A percentile compares a stretch with the other conserved stretches of the same genome.
Evolutionary conservation across 768 basidiomycete species (phyloP).

Genomic region (Panaeolus papilionaceus): DNA sequence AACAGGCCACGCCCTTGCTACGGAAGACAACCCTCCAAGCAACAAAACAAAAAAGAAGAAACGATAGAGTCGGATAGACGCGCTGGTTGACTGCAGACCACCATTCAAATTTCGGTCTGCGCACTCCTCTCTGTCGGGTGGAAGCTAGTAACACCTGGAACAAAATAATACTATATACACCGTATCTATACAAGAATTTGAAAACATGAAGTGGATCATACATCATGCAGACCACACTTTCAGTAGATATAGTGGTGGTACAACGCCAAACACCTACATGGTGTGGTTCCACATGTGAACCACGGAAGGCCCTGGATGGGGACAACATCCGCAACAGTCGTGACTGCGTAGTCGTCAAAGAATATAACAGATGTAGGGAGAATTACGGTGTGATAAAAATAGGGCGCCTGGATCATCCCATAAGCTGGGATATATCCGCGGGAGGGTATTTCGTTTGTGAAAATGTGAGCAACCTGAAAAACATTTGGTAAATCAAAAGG

Average conservation of each 20-base stretch:
- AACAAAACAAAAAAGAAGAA: conserved; percentile 27
- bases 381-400: too few relatives aligned
- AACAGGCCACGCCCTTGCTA: conserved; percentile 71
- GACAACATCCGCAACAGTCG: too few relatives aligned
- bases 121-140: too few relatives aligned
- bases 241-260: background rate
- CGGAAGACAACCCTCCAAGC: conserved; percentile 25
- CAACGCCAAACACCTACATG: background rate
- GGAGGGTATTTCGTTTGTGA: conserved; percentile 97
- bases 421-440: conserved; percentile 87
- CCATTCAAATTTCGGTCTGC: too few relatives aligned
- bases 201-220: background rate
- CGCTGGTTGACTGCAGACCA: background rate
- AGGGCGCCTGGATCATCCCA: conserved; percentile 62
- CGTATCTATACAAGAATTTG: background rate
- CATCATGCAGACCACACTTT: background rate
- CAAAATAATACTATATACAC: background rate
- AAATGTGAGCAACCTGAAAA: conserved; percentile 84
- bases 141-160: background rate
- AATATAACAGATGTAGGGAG: background rate
- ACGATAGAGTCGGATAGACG: background rate
- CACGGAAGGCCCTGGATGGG: too few relatives aligned
- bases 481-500: conserved; percentile 9
- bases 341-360: too few relatives aligned
- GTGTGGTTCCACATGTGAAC: too few relatives aligned